Conservation (phyloP, 2,329 filamentous ascomycete species). For the Xylaria sp. region DNA sequence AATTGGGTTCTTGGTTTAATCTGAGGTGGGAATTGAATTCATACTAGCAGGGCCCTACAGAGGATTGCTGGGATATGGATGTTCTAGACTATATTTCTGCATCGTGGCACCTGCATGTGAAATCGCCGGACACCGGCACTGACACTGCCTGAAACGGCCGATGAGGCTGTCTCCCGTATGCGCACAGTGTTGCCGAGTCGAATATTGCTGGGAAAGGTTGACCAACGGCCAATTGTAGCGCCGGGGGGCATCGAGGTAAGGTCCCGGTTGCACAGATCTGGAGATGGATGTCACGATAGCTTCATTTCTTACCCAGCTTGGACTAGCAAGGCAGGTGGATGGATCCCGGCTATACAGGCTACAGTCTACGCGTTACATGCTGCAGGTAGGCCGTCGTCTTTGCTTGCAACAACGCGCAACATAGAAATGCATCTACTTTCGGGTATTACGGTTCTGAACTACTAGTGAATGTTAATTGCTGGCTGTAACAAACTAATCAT, state of each 20-base stretch:
- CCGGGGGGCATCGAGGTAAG: conserved; percentile 5
- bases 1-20: not conserved
- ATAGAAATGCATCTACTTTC: not conserved
- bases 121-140: not conserved
- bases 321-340: not conserved
- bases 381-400: not conserved
- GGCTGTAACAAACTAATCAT: not conserved
- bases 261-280: conserved; percentile 15
- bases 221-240: not conserved
- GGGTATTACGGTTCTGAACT: not conserved
- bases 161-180: not conserved
- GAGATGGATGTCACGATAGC: conserved; percentile 25
- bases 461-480: not conserved
- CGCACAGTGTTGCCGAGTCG: conserved; percentile 3
- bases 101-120: not conserved
- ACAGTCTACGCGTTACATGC: not conserved
- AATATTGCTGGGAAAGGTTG: not conserved
- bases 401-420: not conserved
- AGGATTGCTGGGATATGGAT: not conserved
- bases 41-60: not conserved
- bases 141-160: conserved; percentile 1
- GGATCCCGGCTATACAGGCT: not conserved
- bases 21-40: not conserved
- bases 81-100: not conserved
- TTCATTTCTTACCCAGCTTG: conserved; percentile 25